phyloP scores from a whole-genome alignment of 495 filamentous ascomycete species.

The Pseudevernia furfuracea region DNA sequence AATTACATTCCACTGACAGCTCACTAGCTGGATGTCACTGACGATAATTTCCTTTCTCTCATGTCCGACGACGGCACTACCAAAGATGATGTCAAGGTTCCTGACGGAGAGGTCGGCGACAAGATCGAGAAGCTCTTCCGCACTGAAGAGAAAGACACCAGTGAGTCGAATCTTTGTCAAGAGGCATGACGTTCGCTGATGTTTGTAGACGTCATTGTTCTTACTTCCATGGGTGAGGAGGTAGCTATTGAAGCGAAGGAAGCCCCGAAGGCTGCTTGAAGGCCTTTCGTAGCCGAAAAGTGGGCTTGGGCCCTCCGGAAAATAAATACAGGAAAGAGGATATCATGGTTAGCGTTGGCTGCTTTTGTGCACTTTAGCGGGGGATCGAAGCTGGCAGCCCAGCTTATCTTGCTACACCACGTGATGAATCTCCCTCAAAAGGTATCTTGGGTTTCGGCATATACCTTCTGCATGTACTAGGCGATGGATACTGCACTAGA shows the following conservation, averaged over 20 bases:
- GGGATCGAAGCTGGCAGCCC: constrained; percentile 22
- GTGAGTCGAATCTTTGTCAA: constrained; percentile 47
- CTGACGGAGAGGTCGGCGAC: constrained; percentile 78
- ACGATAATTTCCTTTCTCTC: constrained; percentile 86
- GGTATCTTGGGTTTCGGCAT: constrained; percentile 22
- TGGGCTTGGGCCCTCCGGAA: neutral
- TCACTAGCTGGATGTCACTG: constrained; percentile 70
- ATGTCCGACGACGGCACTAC: constrained; percentile 71
- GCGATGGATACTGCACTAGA: constrained; percentile 24
- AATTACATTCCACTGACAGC: neutral
- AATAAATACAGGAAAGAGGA: neutral
- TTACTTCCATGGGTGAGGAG: constrained; percentile 94
- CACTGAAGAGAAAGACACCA: constrained; percentile 68
- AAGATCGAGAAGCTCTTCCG: constrained; percentile 69
- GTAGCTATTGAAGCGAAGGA: constrained; percentile 90
- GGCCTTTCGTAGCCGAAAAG: neutral
- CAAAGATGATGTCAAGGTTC: constrained; percentile 93
- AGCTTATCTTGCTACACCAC: constrained; percentile 21
- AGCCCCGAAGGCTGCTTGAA: constrained; percentile 42
- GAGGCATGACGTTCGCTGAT: constrained; percentile 12
- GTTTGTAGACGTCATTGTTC: constrained; percentile 70
- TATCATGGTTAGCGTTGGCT: constrained; percentile 6
- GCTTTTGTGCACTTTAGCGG: constrained; percentile 12
- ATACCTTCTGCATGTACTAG: constrained; percentile 19
- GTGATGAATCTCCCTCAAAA: constrained; percentile 14